Base-by-base conservation (phyloP, 345 rosid species). In the Eucalyptus erythrocorys region DNA sequence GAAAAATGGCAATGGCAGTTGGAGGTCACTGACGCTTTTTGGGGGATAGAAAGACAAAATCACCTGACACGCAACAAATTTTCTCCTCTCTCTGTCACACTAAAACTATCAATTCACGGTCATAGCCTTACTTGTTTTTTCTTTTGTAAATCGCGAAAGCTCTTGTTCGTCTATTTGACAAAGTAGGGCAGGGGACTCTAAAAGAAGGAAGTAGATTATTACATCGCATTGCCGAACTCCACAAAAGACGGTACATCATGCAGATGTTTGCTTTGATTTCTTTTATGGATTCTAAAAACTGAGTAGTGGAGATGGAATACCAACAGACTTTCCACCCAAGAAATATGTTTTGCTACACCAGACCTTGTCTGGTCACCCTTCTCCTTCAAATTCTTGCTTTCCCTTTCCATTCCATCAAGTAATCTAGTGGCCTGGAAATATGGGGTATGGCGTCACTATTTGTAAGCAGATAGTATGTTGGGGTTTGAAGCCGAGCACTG, bases 1-100 rank as follows among this genome's bases (percentile, higher is more conserved):
- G 94, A 22, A 94, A 94, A 92, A 93, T 94, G 94, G 95, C 94
- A 37, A 94, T 90, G 87, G 92, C 92, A 22, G 93, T 91, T 13
- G 93, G 90, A 90, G 93, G 94, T 49, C 94, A 93, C 80, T 88
- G 94, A 26, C 89, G 94, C 86, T 93, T 79, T 76, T 49, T 88
- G 61, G 89, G 90, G 37, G 87, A 87, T 87, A 87, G 87, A 48
- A 87, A 81, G 88, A 89, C 90, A 13, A 89, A 87, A 45, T 57
- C 86, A 47, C 90, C 90, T 37, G 88, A 89, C 85, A 89, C 89
- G 90, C 86, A 64, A 87, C 34, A 30, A 49, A 13, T 12, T 50
- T 53, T 42, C 24, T 17, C 22, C 34, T 53, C 47, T 30, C 13
- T 47, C 43, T 30, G 49, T 85, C 13, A n/a, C 68, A 61, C 68